Base-by-base conservation (phyloP, 2,329 filamentous ascomycete species). In the Cladosporium sp. region DNA sequence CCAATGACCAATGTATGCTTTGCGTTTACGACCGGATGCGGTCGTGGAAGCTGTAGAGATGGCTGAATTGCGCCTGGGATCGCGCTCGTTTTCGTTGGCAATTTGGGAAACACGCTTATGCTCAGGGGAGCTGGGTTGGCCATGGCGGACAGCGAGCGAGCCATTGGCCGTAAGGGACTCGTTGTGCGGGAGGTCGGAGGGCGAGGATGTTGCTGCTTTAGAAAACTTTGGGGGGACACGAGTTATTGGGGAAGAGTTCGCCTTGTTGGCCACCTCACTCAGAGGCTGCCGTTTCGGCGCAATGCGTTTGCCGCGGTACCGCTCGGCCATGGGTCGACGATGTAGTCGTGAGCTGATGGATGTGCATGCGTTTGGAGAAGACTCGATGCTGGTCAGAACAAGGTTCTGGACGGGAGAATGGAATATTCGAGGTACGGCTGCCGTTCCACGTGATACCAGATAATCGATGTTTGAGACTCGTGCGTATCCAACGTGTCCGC, bases 1-100 rank as follows among this genome's bases (percentile, higher is more conserved):
- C 93, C 93, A 98, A 57, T 92, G 92, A 0, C 93, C 93, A 60
- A 98, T 88, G 60, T 89, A 85, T 9, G 85, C 88, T 55, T 78
- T 76, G 4, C 76, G 72, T 47, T 62, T 65, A 47, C 74, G 76
- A 22, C 63, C 65, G 3, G 74, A 77, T 3, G 75, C 78, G 42
- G 75, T 71, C 2, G 77, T 78, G 5, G 79, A 83, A 0, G 73
- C 69, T 2, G 76, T 78, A 1, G 80, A 82, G 32, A 80, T 71
- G 4, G 75, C 71, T 0, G 78, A 75, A 57, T 74, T 66, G 41
- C 74, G 70, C 58, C 80, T 80, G 19, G 72, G 74, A 16, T 74
- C 70, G 12, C 68, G 66, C 19, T 72, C 66, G 12, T 78, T 72
- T 8, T 70, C 68, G 25, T 71, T 69, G 3, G 60, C 54, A 12